Base-by-base conservation (phyloP, 73 alveolate species). In the Blepharisma stoltei region DNA sequence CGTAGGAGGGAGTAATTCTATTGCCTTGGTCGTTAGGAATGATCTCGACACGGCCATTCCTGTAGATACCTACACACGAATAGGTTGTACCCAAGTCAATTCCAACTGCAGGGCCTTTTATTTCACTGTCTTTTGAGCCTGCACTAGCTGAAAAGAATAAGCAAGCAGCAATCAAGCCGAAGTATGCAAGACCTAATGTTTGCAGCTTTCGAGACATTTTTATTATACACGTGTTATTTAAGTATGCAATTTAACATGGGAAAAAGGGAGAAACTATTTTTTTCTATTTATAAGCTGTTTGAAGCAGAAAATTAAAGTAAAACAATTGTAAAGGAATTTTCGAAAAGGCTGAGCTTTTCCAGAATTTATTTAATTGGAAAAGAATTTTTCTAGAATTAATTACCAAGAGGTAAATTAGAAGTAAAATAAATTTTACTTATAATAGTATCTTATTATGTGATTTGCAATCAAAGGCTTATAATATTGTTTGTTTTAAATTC, bases 81-180 rank as follows among this genome's bases (percentile, higher is more conserved):
- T 83, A 95, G 77, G 98, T 95, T 21, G 99, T 93, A 25, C 99
- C 99, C 71, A 95, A 80, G 88, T 95, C 99, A 77, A 95, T 95
- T 71, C 99, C 99, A 55, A 95, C 85, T 21, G 90, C 97, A 54
- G 99, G 98, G 78, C 98, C 97, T 76, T 93, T 94, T n/a, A 92
- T 89, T 68, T 71, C 47, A 14, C 60, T 14, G 11, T 60, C 73
- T 60, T 60, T 60, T 60, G 73, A 60, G 73, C 46, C 73, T 60
- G 46, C 73, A 18, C 46, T 14, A 38, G 73, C 73, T 38, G 23
- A 60, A 60, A 60, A 18, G 18, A 60, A 14, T 9, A 60, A 9
- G 46, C 73, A 60, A 60, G 23, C 23, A n/a, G 73, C 73, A 9
- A 60, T 60, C 23, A 38, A 8, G 18, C 73, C 46, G 46, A 60